Percentiles rank a stretch among this genome's conserved stretches.
Evolutionary conservation across 768 basidiomycete genomes (phyloP).

Genomic region (Strobilomyces confusus): DNA sequence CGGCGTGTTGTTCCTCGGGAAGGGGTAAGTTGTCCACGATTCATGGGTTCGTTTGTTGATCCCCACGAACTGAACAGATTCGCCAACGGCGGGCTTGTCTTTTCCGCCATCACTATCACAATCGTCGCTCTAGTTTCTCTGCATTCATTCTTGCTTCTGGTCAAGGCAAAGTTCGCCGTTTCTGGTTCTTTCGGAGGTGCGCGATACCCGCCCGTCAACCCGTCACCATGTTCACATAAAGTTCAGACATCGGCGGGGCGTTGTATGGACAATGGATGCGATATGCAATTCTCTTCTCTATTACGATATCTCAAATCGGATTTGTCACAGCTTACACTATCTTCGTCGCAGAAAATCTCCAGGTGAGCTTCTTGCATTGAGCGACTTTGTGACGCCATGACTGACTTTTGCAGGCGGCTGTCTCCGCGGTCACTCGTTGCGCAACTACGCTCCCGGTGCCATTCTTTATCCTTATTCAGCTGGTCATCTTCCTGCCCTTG

Average conservation of each 20-base stretch:
- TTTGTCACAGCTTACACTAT: constrained; percentile 92
- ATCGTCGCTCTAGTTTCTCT: constrained; percentile 84
- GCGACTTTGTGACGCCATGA: not conserved
- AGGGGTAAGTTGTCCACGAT: constrained; percentile 51
- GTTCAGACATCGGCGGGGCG: constrained; percentile 82
- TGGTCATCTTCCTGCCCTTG: constrained; percentile 85
- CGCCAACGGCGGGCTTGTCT: constrained; percentile 91
- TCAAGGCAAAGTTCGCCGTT: constrained; percentile 82
- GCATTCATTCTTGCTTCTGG: constrained; percentile 89
- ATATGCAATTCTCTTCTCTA: constrained; percentile 79
- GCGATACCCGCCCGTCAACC: constrained; percentile 16
- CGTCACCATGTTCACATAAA: not conserved
- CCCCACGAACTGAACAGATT: constrained; percentile 50
- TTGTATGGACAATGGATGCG: constrained; percentile 95
- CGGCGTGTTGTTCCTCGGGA: constrained; percentile 92
- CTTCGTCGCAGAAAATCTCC: constrained; percentile 90
- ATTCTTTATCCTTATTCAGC: constrained; percentile 80
- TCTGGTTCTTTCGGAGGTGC: constrained; percentile 91
- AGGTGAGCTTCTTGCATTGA: constrained; percentile 30
- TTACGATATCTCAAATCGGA: constrained; percentile 85
- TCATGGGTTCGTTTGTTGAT: not conserved
- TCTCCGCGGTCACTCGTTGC: constrained; percentile 78
- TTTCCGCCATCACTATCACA: constrained; percentile 73
- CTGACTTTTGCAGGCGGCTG: constrained; percentile 60
- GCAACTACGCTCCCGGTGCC: constrained; percentile 59